phyloP scores from a whole-genome alignment of 2,329 filamentous ascomycete species.

The Ceratocystiopsis sp. region DNA sequence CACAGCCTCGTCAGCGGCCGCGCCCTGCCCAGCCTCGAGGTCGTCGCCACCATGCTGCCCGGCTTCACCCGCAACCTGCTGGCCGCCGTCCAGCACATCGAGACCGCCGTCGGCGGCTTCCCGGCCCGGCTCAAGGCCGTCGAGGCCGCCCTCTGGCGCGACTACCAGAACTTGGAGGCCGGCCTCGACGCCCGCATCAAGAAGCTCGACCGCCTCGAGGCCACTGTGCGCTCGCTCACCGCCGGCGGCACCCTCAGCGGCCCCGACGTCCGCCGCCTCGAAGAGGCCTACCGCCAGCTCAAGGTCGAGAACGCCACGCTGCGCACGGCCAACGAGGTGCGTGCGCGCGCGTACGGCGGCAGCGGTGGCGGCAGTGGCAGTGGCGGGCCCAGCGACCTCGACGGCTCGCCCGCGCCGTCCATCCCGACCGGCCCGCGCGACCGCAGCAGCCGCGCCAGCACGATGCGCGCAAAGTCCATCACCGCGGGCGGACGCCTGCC shows the following conservation, averaged over 20 bases:
- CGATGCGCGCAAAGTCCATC: conserved; percentile 7
- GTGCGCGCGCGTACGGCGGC: conserved; percentile 28
- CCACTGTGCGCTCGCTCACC: conserved; percentile 51
- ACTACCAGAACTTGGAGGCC: conserved; percentile 74
- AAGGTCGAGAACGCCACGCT: conserved; percentile 55
- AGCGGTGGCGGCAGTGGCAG: conserved; percentile 18
- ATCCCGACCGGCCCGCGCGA: conserved; percentile 37
- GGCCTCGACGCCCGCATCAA: conserved; percentile 65
- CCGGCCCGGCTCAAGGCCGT: conserved; percentile 63
- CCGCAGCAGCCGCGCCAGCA: conserved; percentile 12
- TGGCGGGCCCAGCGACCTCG: conserved; percentile 15
- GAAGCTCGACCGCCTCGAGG: conserved; percentile 75
- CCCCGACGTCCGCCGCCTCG: conserved; percentile 29
- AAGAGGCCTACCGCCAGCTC: conserved; percentile 44
- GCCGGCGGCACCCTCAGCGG: conserved; percentile 28
- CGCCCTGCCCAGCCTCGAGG: conserved; percentile 63
- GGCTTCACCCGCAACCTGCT: conserved; percentile 84
- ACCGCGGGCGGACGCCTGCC: conserved; percentile 5
- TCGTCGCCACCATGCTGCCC: conserved; percentile 68
- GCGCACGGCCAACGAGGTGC: conserved; percentile 42
- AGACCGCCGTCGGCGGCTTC: conserved; percentile 62
- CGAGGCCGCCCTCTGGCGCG: conserved; percentile 80
- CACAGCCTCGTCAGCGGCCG: conserved; percentile 82
- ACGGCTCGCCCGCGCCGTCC: conserved; percentile 33
- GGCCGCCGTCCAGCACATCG: conserved; percentile 72